Evolutionary conservation across 2,329 filamentous ascomycete genomes (phyloP), one percentile per base, ranked within the genome.

Genomic region (Ascochyta clinopodiicola): DNA sequence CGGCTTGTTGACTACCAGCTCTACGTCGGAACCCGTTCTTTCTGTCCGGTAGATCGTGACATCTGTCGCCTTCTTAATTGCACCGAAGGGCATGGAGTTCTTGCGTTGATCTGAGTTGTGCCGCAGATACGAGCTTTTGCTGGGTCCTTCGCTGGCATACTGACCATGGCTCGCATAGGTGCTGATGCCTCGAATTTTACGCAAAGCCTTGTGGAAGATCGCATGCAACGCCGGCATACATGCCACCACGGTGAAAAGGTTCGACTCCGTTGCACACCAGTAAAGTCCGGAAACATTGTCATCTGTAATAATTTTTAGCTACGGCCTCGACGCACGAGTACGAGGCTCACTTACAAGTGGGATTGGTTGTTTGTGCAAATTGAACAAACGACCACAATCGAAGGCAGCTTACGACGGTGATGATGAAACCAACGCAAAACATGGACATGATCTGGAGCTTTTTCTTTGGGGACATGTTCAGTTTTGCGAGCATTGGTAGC

Each of bases 391-490:
- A 47, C 51, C 55, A 58, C 22, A 70, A 48, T 7, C 67, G 62
- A 15, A 66, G 51, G 44, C 64, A 67, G 49, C 62, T 63, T 2
- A 68, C 65, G 34, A 66, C 44, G 7, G 66, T 70, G 19, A 69
- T 69, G 42, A 66, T 34, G 38, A 68, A 69, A 3, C 67, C 64
- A 3, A 70, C 61, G 34, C 62, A 66, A 37, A 70, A 70, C 63
- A 70, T 68, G 27, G 61, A 64, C 63, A 69, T 68, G 44, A 69
- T 62, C 55, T 68, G 63, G 2, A 68, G 37, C 43, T 69, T 69
- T 52, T 69, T 69, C 55, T 63, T 66, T 9, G 21, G 45, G 24
- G 62, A 61, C 67, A 69, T 70, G 22, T 68, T 58, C 21, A 70
- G 44, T 25, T 61, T 60, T 15, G 51, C 43, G 22, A 70, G 52